These are phyloP conservation scores for Gnomoniopsis smithogilvyi DNA, from an alignment of 2,329 filamentous ascomycete genomes.

Conservation along the genomic window DNA sequence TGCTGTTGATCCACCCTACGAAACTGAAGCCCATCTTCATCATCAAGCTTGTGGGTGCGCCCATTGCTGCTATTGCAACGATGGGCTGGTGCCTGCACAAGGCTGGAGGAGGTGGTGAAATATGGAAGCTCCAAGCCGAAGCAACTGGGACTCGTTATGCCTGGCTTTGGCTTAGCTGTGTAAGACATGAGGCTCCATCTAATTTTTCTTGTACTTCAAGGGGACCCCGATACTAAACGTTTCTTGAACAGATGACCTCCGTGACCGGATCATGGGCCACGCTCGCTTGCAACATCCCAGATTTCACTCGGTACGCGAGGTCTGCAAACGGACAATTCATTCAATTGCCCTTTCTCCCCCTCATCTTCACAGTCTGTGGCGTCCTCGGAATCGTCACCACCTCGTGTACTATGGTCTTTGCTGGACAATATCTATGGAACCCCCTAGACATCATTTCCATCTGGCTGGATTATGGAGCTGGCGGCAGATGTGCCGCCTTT, in stretches of 20 bases:
- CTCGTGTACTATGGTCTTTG: constrained; percentile 49
- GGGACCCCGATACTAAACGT: neutral
- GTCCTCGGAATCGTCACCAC: constrained; percentile 56
- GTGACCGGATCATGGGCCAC: constrained; percentile 41
- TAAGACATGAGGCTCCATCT: constrained; percentile 18
- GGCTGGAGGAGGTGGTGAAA: constrained; percentile 46
- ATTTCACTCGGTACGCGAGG: constrained; percentile 47
- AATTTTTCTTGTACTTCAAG: neutral
- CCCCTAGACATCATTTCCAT: constrained; percentile 42
- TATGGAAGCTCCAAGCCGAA: constrained; percentile 31
- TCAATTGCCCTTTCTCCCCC: constrained; percentile 42
- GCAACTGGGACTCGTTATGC: constrained; percentile 44
- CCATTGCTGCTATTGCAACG: constrained; percentile 58
- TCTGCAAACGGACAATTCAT: constrained; percentile 34
- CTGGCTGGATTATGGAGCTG: constrained; percentile 41
- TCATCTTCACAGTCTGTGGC: constrained; percentile 46
- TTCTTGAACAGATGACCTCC: constrained; percentile 28
- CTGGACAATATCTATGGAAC: constrained; percentile 49
- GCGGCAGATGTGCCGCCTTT: constrained; percentile 39
- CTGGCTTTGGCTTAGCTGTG: constrained; percentile 42
- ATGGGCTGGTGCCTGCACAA: constrained; percentile 61
- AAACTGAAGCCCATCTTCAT: constrained; percentile 33
- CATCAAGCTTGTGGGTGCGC: constrained; percentile 47
- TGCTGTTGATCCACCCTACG: constrained; percentile 46
- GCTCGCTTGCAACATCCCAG: constrained; percentile 47